Base-by-base conservation (phyloP, 2,329 filamentous ascomycete species). In the Aspergillus chevalieri region DNA sequence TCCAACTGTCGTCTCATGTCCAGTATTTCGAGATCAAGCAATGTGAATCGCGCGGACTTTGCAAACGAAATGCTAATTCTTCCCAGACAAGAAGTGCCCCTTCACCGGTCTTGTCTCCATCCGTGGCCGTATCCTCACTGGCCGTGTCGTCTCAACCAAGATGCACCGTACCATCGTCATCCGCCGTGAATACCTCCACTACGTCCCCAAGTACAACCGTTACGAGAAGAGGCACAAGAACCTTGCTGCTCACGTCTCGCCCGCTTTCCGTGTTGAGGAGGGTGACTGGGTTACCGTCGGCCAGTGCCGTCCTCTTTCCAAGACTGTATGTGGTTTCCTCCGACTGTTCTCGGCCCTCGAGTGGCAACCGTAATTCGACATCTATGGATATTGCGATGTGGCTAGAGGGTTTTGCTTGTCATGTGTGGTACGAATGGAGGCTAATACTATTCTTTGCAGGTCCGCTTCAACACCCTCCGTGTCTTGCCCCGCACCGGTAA, bases 191-290 rank as follows among this genome's bases (percentile, higher is more conserved):
- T 98, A 98, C 84, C 89, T 98, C 59, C 93, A 98, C 84, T 98
- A 89, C 81, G 87, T 98, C 75, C 91, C 91, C 78, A 98, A 98
- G 84, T 98, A 98, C 86, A 83, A 88, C 75, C 89, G 93, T 86
- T 98, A 98, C 79, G 94, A 98, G 89, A 97, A 96, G 87, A 85
- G 93, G 77, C 93, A 98, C 89, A 96, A 96, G 87, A 98, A 98
- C 86, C 84, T 98, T 63, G 89, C 93, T 71, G 93, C 92, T 65
- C 93, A 98, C 85, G 92, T 97, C 71, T 96, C 91, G 62, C 93
- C 93, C 69, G 92, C 92, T 77, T 98, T 98, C 90, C 93, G 93
- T 95, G 91, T 97, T 69, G 88, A 95, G 82, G 92, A 97, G 76
- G 94, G 93, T 85, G 93, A 98, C 80, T 87, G 92, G 81, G 94